Percentiles rank a stretch among this genome's conserved stretches.
phyloP scores from a whole-genome alignment of 164 flowering plant genomes.

The Dillenia turbinata region DNA sequence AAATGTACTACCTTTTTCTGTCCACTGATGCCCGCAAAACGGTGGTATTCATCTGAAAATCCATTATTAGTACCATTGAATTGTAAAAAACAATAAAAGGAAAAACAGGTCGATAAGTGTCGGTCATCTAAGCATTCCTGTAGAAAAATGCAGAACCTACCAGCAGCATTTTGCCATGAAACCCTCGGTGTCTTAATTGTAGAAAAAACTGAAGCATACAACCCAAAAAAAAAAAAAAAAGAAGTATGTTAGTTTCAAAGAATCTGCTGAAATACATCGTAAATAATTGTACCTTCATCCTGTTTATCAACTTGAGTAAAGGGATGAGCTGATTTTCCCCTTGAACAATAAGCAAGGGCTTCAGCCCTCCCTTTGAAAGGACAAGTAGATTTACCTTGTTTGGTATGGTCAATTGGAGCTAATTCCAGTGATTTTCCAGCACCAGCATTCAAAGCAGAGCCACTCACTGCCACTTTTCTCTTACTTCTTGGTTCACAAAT shows the following conservation, averaged over 20 bases:
- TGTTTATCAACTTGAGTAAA: conserved; percentile 13
- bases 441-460: conserved; percentile 16
- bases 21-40: conserved; percentile 28
- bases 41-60: conserved; percentile 38
- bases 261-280: background rate
- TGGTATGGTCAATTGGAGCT: conserved; percentile 13
- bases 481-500: conserved; percentile 13
- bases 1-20: conserved; percentile 34
- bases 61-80: conserved; percentile 8
- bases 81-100: background rate
- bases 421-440: conserved; percentile 19
- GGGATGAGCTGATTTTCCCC: conserved; percentile 43
- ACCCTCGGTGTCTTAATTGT: conserved; percentile 27
- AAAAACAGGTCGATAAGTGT: background rate
- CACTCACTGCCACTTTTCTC: conserved; percentile 18
- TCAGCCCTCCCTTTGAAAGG: conserved; percentile 10
- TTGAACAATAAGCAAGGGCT: conserved; percentile 33
- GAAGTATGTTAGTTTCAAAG: conserved; percentile 1
- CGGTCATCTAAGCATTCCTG: background rate
- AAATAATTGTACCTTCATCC: conserved; percentile 17
- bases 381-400: conserved; percentile 17
- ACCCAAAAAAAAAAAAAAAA: conserved; percentile 4
- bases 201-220: conserved; percentile 26
- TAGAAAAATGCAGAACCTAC: conserved; percentile 17
- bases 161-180: conserved; percentile 28